phyloP scores from a whole-genome alignment of 768 basidiomycete species.

The Rhizopogon vinicolor region DNA sequence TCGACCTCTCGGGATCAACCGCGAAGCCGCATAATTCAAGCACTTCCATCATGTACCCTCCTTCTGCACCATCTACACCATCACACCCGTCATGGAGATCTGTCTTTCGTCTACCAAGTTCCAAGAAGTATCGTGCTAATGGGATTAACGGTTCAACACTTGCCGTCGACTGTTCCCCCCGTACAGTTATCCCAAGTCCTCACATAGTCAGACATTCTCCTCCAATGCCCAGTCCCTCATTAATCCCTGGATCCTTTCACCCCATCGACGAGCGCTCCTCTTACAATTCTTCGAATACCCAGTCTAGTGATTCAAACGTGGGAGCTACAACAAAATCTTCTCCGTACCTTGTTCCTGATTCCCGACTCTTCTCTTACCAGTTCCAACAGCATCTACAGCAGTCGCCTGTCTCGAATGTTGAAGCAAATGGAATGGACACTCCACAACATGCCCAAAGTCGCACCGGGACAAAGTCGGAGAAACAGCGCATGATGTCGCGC shows the following conservation, averaged over 20 bases:
- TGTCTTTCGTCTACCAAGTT: constrained; percentile 66
- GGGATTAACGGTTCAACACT: constrained; percentile 34
- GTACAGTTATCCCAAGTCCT: constrained; percentile 21
- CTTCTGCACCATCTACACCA: constrained; percentile 18
- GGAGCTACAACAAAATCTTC: constrained; percentile 24
- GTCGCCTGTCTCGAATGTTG: constrained; percentile 6
- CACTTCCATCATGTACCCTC: constrained; percentile 19
- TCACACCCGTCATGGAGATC: constrained; percentile 56
- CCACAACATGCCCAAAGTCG: constrained; percentile 21
- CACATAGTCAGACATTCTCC: constrained; percentile 20
- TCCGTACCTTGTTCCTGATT: constrained; percentile 24
- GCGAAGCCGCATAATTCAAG: constrained; percentile 7
- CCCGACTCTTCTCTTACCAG: constrained; percentile 8
- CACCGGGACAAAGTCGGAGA: constrained; percentile 43
- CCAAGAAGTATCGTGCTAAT: constrained; percentile 46
- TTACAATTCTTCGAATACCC: constrained; percentile 73
- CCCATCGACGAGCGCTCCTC: constrained; percentile 64
- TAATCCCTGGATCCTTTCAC: constrained; percentile 50
- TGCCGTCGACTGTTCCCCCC: constrained; percentile 44
- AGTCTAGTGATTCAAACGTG: constrained; percentile 67
- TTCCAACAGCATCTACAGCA: constrained; percentile 7
- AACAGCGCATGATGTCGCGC: constrained; percentile 40
- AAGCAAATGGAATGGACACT: constrained; percentile 14
- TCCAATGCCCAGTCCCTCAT: constrained; percentile 41
- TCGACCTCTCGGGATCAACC: constrained; percentile 21